Evolutionary conservation across 352 stramenopile species (phyloP).

Genomic region (Aphanomyces stellatus): DNA sequence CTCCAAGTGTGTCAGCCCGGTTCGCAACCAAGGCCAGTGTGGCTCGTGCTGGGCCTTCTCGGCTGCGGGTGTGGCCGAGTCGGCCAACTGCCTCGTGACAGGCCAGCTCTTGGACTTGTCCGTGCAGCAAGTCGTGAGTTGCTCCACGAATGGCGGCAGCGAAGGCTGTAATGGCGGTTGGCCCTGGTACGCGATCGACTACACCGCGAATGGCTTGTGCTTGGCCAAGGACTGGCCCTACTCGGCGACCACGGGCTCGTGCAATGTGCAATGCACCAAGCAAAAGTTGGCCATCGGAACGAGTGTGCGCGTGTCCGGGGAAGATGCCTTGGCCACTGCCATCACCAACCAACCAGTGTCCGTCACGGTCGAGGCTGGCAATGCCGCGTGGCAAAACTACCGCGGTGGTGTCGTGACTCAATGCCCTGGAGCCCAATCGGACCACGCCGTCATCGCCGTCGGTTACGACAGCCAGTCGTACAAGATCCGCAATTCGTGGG

Average conservation of each 20-base stretch:
- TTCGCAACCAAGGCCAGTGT: slow-evolving; percentile 31
- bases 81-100: slow-evolving; percentile 22
- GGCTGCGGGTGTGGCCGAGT: slow-evolving; percentile 26
- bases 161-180: slow-evolving; percentile 59
- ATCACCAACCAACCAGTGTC: slow-evolving; percentile 39
- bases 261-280: background rate
- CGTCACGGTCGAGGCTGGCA: slow-evolving; percentile 53
- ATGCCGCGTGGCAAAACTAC: slow-evolving; percentile 55
- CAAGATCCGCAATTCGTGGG: slow-evolving; percentile 69
- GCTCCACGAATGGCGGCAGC: slow-evolving; percentile 36
- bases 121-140: slow-evolving; percentile 66
- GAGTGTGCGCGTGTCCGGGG: slow-evolving; percentile 26
- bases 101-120: slow-evolving; percentile 29
- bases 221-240: slow-evolving; percentile 4
- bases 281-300: slow-evolving; percentile 10
- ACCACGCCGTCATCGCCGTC: slow-evolving; percentile 37
- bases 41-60: slow-evolving; percentile 40
- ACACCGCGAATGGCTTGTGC: slow-evolving; percentile 28
- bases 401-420: slow-evolving; percentile 39
- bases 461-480: slow-evolving; percentile 36
- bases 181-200: slow-evolving; percentile 49
- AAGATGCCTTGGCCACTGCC: slow-evolving; percentile 33
- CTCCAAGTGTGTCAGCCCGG: slow-evolving; percentile 19
- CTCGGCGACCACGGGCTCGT: slow-evolving; percentile 26
- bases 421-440: slow-evolving; percentile 34